Conservation (phyloP, 2,329 filamentous ascomycete species). For the Phyllosticta citrichinensis region DNA sequence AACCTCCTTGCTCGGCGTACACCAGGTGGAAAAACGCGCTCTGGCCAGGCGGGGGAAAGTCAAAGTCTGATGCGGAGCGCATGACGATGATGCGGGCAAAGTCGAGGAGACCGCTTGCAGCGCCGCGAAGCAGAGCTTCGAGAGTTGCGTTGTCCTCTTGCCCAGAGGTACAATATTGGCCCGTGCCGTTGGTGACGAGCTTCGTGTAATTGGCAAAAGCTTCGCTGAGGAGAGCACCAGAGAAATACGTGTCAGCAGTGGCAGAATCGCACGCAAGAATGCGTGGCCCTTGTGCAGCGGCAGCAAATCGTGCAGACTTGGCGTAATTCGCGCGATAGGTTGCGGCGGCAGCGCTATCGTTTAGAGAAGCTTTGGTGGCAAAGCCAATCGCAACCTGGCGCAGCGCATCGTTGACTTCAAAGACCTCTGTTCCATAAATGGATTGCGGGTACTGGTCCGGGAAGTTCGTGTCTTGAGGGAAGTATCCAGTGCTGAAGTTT, state of each 20-base stretch:
- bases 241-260: constrained; percentile 23
- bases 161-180: constrained; percentile 25
- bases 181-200: constrained; percentile 26
- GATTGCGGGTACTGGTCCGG: constrained; percentile 36
- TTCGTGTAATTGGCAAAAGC: constrained; percentile 21
- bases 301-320: constrained; percentile 15
- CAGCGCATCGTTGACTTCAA: constrained; percentile 31
- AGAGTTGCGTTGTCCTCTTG: constrained; percentile 29
- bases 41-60: constrained; percentile 52
- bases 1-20: constrained; percentile 51
- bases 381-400: constrained; percentile 25
- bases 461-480: constrained; percentile 49
- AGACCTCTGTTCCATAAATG: constrained; percentile 35
- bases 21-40: constrained; percentile 50
- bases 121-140: constrained; percentile 23
- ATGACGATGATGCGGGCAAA: constrained; percentile 26
- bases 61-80: constrained; percentile 54
- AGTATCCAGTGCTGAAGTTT: constrained; percentile 58
- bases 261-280: constrained; percentile 24
- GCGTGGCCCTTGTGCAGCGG: constrained; percentile 18
- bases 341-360: constrained; percentile 26
- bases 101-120: constrained; percentile 20
- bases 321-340: constrained; percentile 30
- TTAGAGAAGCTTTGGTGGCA: constrained; percentile 25
- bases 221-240: constrained; percentile 19